phyloP scores from a whole-genome alignment of 2,329 filamentous ascomycete genomes.

The Penicillium sp. region DNA sequence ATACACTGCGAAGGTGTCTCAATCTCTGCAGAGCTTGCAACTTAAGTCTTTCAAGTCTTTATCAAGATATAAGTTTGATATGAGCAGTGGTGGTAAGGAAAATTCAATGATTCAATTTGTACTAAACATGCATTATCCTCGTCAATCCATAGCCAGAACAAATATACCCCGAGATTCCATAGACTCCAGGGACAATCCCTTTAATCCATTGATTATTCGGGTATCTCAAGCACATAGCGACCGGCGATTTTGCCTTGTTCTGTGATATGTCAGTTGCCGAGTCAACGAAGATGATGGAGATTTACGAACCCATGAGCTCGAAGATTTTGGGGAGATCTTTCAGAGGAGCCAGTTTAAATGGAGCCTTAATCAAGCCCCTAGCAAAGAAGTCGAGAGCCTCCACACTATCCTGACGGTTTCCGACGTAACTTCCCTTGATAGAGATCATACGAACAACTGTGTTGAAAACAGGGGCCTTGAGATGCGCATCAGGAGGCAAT shows the following conservation, averaged over 20 bases:
- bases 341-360: slow-evolving; percentile 77
- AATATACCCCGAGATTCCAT: no score
- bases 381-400: slow-evolving; percentile 87
- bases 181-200: neutral
- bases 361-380: slow-evolving; percentile 75
- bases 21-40: no score
- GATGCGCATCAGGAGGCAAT: slow-evolving; percentile 68
- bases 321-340: slow-evolving; percentile 75
- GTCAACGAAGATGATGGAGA: neutral
- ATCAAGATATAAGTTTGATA: no score
- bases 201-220: neutral
- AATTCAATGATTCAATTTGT: no score
- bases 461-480: slow-evolving; percentile 80
- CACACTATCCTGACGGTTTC: slow-evolving; percentile 78
- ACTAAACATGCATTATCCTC: no score
- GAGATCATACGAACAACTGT: slow-evolving; percentile 82
- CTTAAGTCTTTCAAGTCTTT: no score
- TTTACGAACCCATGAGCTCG: slow-evolving; percentile 57
- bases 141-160: no score
- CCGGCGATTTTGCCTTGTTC: slow-evolving; percentile 20
- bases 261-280: slow-evolving; percentile 1
- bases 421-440: slow-evolving; percentile 88
- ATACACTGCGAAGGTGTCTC: no score
- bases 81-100: no score
- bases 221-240: slow-evolving; percentile 18